Percentiles rank a stretch among this genome's conserved stretches.
Evolutionary conservation across 345 rosid species (phyloP).

Genomic region (Gossypium raimondii): DNA sequence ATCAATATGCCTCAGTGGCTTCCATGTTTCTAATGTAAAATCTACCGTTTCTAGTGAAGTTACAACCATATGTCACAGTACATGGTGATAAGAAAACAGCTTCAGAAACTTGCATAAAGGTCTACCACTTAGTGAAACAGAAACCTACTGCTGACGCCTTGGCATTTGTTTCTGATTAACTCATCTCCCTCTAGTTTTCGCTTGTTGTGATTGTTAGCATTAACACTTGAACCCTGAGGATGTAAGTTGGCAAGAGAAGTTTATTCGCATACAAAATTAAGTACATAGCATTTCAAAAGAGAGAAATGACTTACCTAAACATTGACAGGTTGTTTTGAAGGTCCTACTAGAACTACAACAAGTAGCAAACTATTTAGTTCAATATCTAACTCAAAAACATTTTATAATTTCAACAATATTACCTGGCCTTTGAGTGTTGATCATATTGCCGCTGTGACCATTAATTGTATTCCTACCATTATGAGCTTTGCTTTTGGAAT

Average conservation of each 20-base stretch:
- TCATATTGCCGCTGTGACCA: background rate
- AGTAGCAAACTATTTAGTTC: background rate
- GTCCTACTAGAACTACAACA: background rate
- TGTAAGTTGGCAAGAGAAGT: background rate
- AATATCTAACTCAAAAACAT: background rate
- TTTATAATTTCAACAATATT: background rate
- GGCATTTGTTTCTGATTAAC: background rate
- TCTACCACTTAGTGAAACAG: background rate
- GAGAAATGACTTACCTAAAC: background rate
- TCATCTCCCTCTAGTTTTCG: background rate
- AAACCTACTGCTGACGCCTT: background rate
- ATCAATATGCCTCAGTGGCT: background rate
- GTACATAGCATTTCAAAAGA: background rate
- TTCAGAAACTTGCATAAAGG: background rate
- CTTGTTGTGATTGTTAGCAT: background rate
- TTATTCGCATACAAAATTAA: background rate
- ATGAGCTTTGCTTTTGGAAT: conserved; percentile 15
- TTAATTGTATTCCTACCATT: no score
- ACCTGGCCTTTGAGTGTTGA: background rate
- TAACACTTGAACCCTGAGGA: background rate
- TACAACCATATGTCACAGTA: background rate
- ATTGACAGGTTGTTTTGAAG: background rate
- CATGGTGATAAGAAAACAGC: background rate
- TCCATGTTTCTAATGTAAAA: background rate
- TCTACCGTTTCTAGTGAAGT: background rate